These are phyloP conservation scores for Tulasnella sp. DNA, from an alignment of 768 basidiomycete genomes.

Conservation along the genomic window DNA sequence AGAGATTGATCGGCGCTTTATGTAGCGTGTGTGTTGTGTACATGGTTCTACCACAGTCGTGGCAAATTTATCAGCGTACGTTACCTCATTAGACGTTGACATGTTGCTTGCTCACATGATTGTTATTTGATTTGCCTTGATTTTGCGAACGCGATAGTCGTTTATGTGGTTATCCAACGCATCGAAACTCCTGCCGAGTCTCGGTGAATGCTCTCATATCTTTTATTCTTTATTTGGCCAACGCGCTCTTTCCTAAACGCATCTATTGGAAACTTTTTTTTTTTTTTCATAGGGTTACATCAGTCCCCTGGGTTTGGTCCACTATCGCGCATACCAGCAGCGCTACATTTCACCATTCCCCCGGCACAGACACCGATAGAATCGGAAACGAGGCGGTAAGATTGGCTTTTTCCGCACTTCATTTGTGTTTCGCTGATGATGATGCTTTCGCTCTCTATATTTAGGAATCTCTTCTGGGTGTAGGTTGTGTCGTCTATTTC, in stretches of 20 bases:
- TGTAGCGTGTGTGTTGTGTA: background rate
- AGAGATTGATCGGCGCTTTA: background rate
- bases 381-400: background rate
- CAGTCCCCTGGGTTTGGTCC: slow-evolving; percentile 5
- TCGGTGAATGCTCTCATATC: too few species aligned
- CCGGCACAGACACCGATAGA: background rate
- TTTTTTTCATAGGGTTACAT: background rate
- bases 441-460: background rate
- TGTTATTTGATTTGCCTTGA: too few species aligned
- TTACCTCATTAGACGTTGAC: too few species aligned
- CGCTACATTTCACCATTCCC: background rate
- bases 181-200: too few species aligned
- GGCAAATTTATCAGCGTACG: background rate
- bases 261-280: too few species aligned
- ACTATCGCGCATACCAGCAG: slow-evolving; percentile 1
- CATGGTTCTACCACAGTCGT: background rate
- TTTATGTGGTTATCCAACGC: too few species aligned
- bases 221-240: too few species aligned
- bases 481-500: background rate
- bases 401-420: background rate
- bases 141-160: too few species aligned
- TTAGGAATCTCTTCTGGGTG: slow-evolving; percentile 12
- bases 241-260: too few species aligned
- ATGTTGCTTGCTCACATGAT: too few species aligned
- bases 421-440: background rate